Evolutionary conservation across 805 yeast species (phyloP).

Genomic region (Cyberlindnera bimundalis): DNA sequence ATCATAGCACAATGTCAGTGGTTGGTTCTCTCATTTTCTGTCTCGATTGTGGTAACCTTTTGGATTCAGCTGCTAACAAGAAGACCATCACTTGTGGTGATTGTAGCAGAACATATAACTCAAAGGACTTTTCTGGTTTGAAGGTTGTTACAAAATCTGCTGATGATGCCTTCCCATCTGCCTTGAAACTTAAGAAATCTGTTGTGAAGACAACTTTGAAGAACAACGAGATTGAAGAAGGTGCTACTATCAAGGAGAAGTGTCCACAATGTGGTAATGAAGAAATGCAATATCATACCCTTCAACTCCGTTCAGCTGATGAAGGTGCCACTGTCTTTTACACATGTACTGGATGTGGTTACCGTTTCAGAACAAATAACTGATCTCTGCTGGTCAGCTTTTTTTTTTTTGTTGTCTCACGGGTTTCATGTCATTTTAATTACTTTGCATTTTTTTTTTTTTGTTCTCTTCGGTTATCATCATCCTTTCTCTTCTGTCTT

Average conservation of each 20-base stretch:
- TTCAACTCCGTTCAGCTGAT: slow-evolving; percentile 96
- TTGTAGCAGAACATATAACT: slow-evolving; percentile 41
- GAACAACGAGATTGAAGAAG: slow-evolving; percentile 80
- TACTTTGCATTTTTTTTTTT: neutral
- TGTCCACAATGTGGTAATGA: slow-evolving; percentile 99
- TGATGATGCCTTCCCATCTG: slow-evolving; percentile 91
- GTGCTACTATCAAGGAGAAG: slow-evolving; percentile 94
- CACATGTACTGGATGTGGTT: slow-evolving; percentile 91
- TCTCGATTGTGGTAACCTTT: slow-evolving; percentile 83
- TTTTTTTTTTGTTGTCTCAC: too few relatives aligned
- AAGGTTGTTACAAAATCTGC: slow-evolving; percentile 86
- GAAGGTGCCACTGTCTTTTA: slow-evolving; percentile 99
- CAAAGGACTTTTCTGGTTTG: slow-evolving; percentile 62
- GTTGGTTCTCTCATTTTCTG: slow-evolving; percentile 96
- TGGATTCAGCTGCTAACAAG: slow-evolving; percentile 56
- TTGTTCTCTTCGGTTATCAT: neutral
- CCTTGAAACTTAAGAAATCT: slow-evolving; percentile 74
- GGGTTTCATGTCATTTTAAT: slow-evolving; percentile 11
- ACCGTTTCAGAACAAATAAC: slow-evolving; percentile 92
- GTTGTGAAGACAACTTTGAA: slow-evolving; percentile 84
- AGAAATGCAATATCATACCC: slow-evolving; percentile 96
- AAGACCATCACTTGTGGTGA: slow-evolving; percentile 53
- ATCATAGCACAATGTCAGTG: slow-evolving; percentile 71
- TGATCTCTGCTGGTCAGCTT: slow-evolving; percentile 31
- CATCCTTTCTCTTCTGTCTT: neutral